Conservation (phyloP, 208 protist genomes). For the Paratrypanosoma confusum region DNA sequence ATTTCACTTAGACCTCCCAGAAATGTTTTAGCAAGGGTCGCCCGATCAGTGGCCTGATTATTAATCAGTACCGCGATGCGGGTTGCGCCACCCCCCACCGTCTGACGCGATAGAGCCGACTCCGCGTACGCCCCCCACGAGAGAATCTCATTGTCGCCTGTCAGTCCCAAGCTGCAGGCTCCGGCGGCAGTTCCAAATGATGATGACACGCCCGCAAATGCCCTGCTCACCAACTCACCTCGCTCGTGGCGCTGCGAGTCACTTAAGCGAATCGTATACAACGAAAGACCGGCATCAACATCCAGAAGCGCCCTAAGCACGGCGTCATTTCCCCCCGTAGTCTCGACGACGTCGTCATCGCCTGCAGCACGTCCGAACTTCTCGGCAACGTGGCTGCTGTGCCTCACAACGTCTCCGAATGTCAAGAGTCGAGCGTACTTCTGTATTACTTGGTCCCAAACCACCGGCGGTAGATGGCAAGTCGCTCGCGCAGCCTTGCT, state of each 20-base stretch:
- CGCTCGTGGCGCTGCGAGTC: conserved; percentile 78
- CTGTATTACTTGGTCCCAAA: conserved; percentile 57
- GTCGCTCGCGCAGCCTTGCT: neutral
- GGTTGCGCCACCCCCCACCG: no score
- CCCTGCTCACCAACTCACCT: conserved; percentile 44
- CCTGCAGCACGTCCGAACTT: neutral
- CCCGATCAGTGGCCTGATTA: conserved; percentile 53
- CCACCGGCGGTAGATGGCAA: conserved; percentile 24
- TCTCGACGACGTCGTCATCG: conserved; percentile 1
- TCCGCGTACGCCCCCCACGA: conserved; percentile 37
- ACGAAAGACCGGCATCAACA: conserved; percentile 1
- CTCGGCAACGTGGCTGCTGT: neutral
- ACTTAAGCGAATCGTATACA: conserved; percentile 53
- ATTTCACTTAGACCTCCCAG: conserved; percentile 52
- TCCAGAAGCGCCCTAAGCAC: neutral
- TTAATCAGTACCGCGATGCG: no score
- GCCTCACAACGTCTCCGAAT: conserved; percentile 51
- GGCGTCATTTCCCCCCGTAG: conserved; percentile 3
- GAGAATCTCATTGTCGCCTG: conserved; percentile 46
- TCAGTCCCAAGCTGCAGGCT: conserved; percentile 13
- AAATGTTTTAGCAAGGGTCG: conserved; percentile 72
- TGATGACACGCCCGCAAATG: conserved; percentile 51
- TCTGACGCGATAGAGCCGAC: conserved; percentile 2
- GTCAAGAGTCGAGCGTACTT: conserved; percentile 55
- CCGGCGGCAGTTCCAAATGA: conserved; percentile 7